Percentiles rank a stretch among this genome's conserved stretches.
phyloP scores from a whole-genome alignment of 2,329 filamentous ascomycete genomes.

The Penicillium sp. region DNA sequence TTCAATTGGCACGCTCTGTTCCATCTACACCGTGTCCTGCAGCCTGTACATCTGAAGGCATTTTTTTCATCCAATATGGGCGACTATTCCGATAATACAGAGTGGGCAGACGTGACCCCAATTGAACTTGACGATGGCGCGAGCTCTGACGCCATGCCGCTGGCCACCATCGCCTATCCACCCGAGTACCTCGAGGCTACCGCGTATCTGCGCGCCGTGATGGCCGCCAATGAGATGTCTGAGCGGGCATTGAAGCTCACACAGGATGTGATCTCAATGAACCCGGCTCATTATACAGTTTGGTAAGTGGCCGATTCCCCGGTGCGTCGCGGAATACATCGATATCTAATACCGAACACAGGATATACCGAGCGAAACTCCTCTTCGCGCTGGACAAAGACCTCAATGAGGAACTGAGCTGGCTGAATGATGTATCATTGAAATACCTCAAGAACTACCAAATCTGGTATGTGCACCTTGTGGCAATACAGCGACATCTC shows the following conservation, averaged over 20 bases:
- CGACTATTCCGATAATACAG: slow-evolving; percentile 65
- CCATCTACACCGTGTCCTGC: too few species aligned
- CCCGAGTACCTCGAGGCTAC: slow-evolving; percentile 90
- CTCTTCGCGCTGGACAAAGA: slow-evolving; percentile 67
- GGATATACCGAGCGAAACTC: slow-evolving; percentile 82
- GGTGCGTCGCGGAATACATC: not conserved
- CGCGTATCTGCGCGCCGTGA: slow-evolving; percentile 88
- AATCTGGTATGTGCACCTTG: slow-evolving; percentile 67
- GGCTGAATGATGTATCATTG: slow-evolving; percentile 82
- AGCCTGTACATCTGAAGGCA: too few species aligned
- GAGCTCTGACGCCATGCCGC: slow-evolving; percentile 54
- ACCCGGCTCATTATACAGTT: slow-evolving; percentile 96
- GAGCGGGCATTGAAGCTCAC: slow-evolving; percentile 78
- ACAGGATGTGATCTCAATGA: slow-evolving; percentile 85
- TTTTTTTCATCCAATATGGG: slow-evolving; percentile 6
- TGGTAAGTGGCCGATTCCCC: slow-evolving; percentile 58
- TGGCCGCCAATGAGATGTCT: slow-evolving; percentile 84
- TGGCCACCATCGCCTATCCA: slow-evolving; percentile 91
- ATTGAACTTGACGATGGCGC: slow-evolving; percentile 82
- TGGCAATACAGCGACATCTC: not conserved
- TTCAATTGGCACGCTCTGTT: not conserved
- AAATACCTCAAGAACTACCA: slow-evolving; percentile 96
- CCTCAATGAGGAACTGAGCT: slow-evolving; percentile 72
- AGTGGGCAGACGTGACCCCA: slow-evolving; percentile 81
- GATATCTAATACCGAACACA: slow-evolving; percentile 29